These are phyloP conservation scores for Astrephomene gubernaculifera DNA, from an alignment of 139 green algal genomes.

Conservation along the genomic window DNA sequence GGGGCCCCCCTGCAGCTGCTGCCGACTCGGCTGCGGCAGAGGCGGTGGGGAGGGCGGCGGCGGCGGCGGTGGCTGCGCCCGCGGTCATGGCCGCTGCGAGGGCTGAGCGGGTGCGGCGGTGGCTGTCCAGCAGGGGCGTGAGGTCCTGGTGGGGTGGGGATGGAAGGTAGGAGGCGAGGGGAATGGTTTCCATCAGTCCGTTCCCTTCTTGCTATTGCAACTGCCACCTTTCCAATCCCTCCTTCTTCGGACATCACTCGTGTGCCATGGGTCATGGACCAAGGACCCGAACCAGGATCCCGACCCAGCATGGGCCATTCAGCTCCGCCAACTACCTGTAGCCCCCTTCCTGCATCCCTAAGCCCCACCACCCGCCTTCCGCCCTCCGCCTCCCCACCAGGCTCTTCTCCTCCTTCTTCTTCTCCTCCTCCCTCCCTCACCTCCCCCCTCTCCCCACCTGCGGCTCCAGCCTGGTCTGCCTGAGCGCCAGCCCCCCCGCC, in stretches of 20 bases:
- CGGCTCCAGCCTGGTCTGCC: neutral
- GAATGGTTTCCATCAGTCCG: too few relatives aligned
- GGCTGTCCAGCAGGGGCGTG: neutral
- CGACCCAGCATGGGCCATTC: too few relatives aligned
- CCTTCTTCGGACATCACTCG: too few relatives aligned
- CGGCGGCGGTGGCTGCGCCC: neutral
- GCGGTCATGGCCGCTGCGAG: neutral
- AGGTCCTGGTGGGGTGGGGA: slow-evolving; percentile 1
- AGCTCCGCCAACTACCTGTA: too few relatives aligned
- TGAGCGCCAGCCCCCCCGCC: neutral
- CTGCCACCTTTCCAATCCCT: too few relatives aligned
- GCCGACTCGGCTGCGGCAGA: neutral
- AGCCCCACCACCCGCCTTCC: too few relatives aligned
- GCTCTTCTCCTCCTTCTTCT: neutral
- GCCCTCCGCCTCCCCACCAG: neutral
- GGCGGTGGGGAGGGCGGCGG: neutral
- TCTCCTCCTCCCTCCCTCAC: neutral
- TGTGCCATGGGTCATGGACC: too few relatives aligned
- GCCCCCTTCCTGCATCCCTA: too few relatives aligned
- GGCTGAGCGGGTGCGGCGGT: neutral
- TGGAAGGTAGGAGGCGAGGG: neutral
- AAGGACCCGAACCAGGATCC: too few relatives aligned
- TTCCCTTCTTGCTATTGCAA: too few relatives aligned
- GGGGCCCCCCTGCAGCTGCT: neutral
- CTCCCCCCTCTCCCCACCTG: neutral